Percentiles rank a stretch among this genome's conserved stretches.
These are phyloP conservation scores for Barnettozyma wickerhamii DNA, from an alignment of 805 yeast species.

Conservation along the genomic window DNA sequence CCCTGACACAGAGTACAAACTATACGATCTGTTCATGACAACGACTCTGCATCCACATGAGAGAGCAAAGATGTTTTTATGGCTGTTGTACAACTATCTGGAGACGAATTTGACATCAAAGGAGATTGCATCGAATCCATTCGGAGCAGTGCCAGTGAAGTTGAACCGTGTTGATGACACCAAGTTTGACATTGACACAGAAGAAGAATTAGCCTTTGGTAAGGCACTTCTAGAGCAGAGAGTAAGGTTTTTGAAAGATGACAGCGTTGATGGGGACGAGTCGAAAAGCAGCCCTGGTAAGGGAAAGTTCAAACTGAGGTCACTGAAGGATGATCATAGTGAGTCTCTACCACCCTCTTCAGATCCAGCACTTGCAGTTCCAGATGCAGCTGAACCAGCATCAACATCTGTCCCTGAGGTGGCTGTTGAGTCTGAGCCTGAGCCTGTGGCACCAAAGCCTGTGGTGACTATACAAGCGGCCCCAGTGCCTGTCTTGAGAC, in stretches of 20 bases:
- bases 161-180: slow-evolving; percentile 20
- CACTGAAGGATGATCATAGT: neutral
- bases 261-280: slow-evolving; percentile 6
- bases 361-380: neutral
- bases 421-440: neutral
- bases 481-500: slow-evolving; percentile 14
- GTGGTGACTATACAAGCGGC: neutral
- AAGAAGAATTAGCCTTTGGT: slow-evolving; percentile 40
- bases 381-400: too few species aligned
- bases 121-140: slow-evolving; percentile 54
- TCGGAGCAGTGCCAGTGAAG: slow-evolving; percentile 40
- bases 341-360: neutral
- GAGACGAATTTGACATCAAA: slow-evolving; percentile 64
- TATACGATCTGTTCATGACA: slow-evolving; percentile 72
- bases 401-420: neutral
- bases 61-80: slow-evolving; percentile 69
- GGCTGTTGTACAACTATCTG: slow-evolving; percentile 77
- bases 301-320: slow-evolving; percentile 1
- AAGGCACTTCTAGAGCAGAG: slow-evolving; percentile 35
- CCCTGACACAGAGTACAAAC: slow-evolving; percentile 37
- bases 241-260: slow-evolving; percentile 29
- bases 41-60: slow-evolving; percentile 54
- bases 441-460: neutral
- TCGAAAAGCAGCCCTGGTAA: slow-evolving; percentile 1
- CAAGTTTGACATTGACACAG: slow-evolving; percentile 38